Base-by-base conservation (phyloP, 2,329 filamentous ascomycete genomes). In the Lasiodiplodia sp. region DNA sequence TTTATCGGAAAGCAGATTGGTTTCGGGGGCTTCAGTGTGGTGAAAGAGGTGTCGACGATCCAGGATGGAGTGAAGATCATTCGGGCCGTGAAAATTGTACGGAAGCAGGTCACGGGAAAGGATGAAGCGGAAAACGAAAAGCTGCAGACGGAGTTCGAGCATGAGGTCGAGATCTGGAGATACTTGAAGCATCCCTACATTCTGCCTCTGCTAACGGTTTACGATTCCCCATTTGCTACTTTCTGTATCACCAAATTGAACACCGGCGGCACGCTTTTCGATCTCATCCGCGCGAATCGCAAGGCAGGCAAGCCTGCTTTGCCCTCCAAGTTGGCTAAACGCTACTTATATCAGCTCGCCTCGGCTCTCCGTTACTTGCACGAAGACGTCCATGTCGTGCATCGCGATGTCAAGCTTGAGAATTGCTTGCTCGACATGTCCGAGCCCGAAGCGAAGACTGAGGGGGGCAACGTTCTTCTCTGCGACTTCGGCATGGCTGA, bases 401-500 rank as follows among this genome's bases (percentile, higher is more conserved):
- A 91, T 74, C 84, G 89, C 58, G 89, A 91, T 75, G 85, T 91
- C 75, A 91, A 91, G 76, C 84, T 91, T 28, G 89, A 91, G 74
- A 91, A 91, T 71, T 90, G 88, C 72, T 84, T 91, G 2, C 73
- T 91, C 44, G 87, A 90, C 72, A 84, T 86, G 71, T 80, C 84
- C 21, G 79, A 79, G 6, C 79, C 82, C 3, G 75, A 83, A 8
- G 83, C 84, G 5, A 83, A 82, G 11, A 77, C 76, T 0, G 81
- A 85, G 47, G 83, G 85, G 18, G 88, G 87, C 10, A 85, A 85
- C 44, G 74, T 91, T 7, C 84, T 90, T 4, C 82, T 91, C 5
- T 91, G 88, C 76, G 89, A 91, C 75, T 91, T 91, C 74, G 89
- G 89, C 58, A 89, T 91, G 82, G 88, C 89, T 14, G 89, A 91